Evolutionary conservation across 345 rosid species (phyloP).

Genomic region (Turritis glabra): DNA sequence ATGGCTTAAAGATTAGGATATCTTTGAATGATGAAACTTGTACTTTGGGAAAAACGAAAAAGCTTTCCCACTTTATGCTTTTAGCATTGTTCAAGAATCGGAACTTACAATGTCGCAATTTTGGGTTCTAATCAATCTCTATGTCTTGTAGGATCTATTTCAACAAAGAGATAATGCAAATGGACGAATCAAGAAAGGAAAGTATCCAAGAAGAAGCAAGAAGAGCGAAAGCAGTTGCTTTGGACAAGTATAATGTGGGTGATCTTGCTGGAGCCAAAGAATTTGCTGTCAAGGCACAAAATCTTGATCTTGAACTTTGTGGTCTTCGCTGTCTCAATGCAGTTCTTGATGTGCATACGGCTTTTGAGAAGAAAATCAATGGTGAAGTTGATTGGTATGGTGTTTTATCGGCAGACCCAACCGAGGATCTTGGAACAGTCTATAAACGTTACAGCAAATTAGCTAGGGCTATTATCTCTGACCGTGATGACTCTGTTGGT

Average conservation of each 20-base stretch:
- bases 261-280: constrained; percentile 46
- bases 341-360: not conserved
- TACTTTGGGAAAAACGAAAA: not conserved
- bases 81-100: too few species aligned
- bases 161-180: not conserved
- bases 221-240: constrained; percentile 48
- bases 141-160: not conserved
- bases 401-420: not conserved
- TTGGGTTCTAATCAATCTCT: not conserved
- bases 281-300: constrained; percentile 41
- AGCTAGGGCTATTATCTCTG: not conserved
- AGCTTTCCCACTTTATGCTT: not conserved
- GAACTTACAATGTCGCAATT: too few species aligned
- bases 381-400: not conserved
- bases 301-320: not conserved
- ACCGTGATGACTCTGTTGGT: not conserved
- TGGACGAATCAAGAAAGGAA: constrained; percentile 21
- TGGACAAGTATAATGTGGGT: constrained; percentile 43
- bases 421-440: not conserved
- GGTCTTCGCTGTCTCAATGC: not conserved
- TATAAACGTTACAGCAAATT: not conserved
- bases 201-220: constrained; percentile 45
- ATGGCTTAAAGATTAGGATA: not conserved
- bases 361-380: not conserved
- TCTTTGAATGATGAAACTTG: not conserved